Conservation (phyloP, 495 filamentous ascomycete species). For the Hypoxylon perforatum region DNA sequence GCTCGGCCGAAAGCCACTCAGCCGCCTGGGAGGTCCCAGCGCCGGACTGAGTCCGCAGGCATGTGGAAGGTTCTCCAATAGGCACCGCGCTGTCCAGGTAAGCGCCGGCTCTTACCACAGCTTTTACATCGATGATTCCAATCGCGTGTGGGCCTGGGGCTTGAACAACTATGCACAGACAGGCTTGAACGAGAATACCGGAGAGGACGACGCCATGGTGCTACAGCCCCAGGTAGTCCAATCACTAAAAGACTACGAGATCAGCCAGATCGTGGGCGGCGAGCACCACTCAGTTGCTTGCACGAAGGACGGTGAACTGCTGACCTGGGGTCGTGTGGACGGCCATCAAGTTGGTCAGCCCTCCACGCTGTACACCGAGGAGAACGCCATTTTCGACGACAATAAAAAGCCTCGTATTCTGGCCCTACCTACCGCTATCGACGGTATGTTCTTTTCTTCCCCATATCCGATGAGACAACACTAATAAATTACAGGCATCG, state of each 20-base stretch:
- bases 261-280: constrained; percentile 71
- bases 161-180: constrained; percentile 85
- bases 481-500: constrained; percentile 35
- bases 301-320: constrained; percentile 65
- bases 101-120: constrained; percentile 71
- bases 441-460: constrained; percentile 41
- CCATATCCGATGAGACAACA: not conserved
- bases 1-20: constrained; percentile 65
- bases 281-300: constrained; percentile 69
- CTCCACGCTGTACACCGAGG: constrained; percentile 54
- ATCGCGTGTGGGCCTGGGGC: constrained; percentile 82
- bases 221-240: constrained; percentile 55
- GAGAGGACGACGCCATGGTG: constrained; percentile 64
- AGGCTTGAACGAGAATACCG: constrained; percentile 75
- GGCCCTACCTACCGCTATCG: constrained; percentile 58
- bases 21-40: constrained; percentile 66
- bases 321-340: constrained; percentile 74
- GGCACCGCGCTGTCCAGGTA: constrained; percentile 64
- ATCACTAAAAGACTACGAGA: constrained; percentile 63
- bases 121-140: constrained; percentile 77
- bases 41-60: constrained; percentile 68
- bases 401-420: constrained; percentile 67
- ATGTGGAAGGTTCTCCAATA: constrained; percentile 72
- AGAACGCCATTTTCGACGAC: constrained; percentile 69
- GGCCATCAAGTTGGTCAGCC: constrained; percentile 67